Conservation (phyloP, 768 basidiomycete genomes). For the Suillus decipiens region DNA sequence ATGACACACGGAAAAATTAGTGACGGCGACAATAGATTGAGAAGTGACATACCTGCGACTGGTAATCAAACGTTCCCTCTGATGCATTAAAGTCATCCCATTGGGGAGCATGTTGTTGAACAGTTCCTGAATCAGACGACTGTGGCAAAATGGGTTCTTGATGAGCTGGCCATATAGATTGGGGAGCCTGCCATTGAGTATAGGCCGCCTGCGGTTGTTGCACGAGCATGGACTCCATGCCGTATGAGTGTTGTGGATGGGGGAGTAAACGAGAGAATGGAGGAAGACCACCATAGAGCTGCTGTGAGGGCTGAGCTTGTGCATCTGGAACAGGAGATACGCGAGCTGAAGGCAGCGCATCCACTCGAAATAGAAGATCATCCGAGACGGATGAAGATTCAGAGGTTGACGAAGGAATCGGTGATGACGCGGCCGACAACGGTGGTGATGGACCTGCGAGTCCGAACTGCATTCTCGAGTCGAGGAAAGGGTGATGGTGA, state of each 20-base stretch:
- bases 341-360: conserved; percentile 16
- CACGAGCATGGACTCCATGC: conserved; percentile 11
- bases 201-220: conserved; percentile 11
- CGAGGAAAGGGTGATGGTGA: conserved; percentile 26
- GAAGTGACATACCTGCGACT: conserved; percentile 18
- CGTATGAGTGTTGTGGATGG: conserved; percentile 15
- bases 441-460: conserved; percentile 54
- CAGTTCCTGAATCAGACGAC: conserved; percentile 4
- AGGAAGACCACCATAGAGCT: conserved; percentile 4
- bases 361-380: conserved; percentile 17
- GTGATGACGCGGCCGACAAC: conserved; percentile 51
- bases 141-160: conserved; percentile 7
- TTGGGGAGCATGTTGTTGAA: background rate
- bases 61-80: conserved; percentile 10
- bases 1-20: background rate
- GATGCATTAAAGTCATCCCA: conserved; percentile 17
- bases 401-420: conserved; percentile 31
- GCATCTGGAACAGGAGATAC: conserved; percentile 13
- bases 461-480: conserved; percentile 29
- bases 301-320: conserved; percentile 23
- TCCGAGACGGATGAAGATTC: conserved; percentile 13
- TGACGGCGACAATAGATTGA: conserved; percentile 1
- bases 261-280: conserved; percentile 8
- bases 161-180: no score
- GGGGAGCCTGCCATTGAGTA: conserved; percentile 9